Evolutionary conservation across 2,329 filamentous ascomycete genomes (phyloP).

Genomic region (Pseudofabraea citricarpa): DNA sequence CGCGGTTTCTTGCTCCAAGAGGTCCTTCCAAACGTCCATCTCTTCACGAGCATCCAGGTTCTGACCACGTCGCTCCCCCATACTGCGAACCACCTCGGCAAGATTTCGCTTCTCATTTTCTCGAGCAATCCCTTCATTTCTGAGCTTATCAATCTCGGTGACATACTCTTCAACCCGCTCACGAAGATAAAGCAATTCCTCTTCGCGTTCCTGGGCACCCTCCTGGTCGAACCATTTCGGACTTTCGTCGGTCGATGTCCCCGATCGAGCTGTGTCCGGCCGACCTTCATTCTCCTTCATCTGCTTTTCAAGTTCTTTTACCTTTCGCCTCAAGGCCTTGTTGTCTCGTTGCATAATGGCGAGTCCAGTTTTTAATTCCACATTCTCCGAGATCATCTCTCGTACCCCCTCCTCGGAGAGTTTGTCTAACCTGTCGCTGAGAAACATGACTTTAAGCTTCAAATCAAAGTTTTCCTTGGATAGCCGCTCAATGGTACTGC

Average conservation of each 20-base stretch:
- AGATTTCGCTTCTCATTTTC: conserved; percentile 85
- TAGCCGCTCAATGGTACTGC: conserved; percentile 90
- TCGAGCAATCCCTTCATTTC: conserved; percentile 70
- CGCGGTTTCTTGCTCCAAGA: conserved; percentile 86
- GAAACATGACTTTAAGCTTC: conserved; percentile 95
- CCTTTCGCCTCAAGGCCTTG: conserved; percentile 71
- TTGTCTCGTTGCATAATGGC: conserved; percentile 88
- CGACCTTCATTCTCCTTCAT: conserved; percentile 60
- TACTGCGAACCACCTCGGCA: conserved; percentile 70
- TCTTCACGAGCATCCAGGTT: conserved; percentile 51
- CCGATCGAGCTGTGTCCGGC: conserved; percentile 54
- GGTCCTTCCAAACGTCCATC: conserved; percentile 89
- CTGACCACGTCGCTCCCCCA: conserved; percentile 47
- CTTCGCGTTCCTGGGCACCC: conserved; percentile 64
- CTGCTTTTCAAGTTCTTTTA: conserved; percentile 83
- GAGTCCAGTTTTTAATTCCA: conserved; percentile 87
- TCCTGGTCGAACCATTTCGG: conserved; percentile 54
- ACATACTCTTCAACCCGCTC: conserved; percentile 84
- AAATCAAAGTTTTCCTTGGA: conserved; percentile 98
- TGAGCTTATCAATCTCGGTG: conserved; percentile 75
- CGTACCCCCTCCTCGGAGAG: conserved; percentile 94
- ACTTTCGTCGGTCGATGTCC: conserved; percentile 50
- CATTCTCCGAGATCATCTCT: conserved; percentile 97
- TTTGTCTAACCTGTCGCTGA: conserved; percentile 89
- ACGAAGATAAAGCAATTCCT: conserved; percentile 78